These are phyloP conservation scores for Periconia sp. DNA, from an alignment of 2,329 filamentous ascomycete species.

Conservation along the genomic window DNA sequence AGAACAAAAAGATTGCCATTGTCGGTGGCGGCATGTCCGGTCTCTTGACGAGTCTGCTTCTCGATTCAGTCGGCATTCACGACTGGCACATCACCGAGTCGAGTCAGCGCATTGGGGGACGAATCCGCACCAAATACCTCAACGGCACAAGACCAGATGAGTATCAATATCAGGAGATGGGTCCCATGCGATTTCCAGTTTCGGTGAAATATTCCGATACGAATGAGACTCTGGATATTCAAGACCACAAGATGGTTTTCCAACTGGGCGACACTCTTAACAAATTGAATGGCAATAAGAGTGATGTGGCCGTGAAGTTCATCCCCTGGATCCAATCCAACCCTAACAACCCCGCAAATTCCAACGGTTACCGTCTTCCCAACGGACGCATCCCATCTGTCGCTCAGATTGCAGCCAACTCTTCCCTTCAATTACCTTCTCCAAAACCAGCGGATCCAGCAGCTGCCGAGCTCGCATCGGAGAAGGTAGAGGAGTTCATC, in stretches of 20 bases:
- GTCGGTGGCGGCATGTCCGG: slow-evolving; percentile 68
- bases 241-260: slow-evolving; percentile 66
- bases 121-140: slow-evolving; percentile 66
- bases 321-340: slow-evolving; percentile 64
- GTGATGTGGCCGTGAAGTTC: slow-evolving; percentile 57
- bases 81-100: slow-evolving; percentile 66
- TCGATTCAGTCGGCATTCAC: slow-evolving; percentile 58
- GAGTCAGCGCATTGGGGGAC: slow-evolving; percentile 58
- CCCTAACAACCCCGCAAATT: slow-evolving; percentile 54
- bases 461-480: slow-evolving; percentile 20
- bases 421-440: slow-evolving; percentile 20
- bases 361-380: slow-evolving; percentile 35
- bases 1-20: slow-evolving; percentile 63
- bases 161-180: slow-evolving; percentile 70
- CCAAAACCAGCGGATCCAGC: slow-evolving; percentile 18
- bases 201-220: slow-evolving; percentile 51
- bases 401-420: slow-evolving; percentile 30
- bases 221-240: slow-evolving; percentile 61
- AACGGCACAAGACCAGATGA: slow-evolving; percentile 59
- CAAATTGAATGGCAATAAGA: slow-evolving; percentile 57
- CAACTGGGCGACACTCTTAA: slow-evolving; percentile 64
- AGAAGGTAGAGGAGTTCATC: slow-evolving; percentile 20
- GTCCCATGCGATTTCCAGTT: slow-evolving; percentile 66
- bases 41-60: slow-evolving; percentile 56
- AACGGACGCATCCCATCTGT: slow-evolving; percentile 38